Conservation (phyloP, 176 grass and related monocot genomes). For the Triticum monococcum region DNA sequence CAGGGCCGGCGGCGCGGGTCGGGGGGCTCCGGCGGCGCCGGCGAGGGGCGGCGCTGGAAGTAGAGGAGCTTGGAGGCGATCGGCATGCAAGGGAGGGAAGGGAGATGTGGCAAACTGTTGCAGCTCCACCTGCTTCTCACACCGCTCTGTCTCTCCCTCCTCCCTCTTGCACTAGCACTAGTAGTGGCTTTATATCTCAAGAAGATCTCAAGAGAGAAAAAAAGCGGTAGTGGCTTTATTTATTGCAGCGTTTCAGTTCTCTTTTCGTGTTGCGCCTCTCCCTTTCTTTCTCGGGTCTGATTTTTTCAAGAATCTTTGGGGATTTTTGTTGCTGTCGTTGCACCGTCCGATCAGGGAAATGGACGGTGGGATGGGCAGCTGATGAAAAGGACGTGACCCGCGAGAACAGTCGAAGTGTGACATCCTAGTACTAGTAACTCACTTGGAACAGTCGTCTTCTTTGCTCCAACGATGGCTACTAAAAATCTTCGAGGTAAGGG, state of each 20-base stretch:
- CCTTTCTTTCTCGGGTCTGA: neutral
- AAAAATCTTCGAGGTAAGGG: neutral
- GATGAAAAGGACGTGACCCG: neutral
- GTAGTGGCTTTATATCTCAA: neutral
- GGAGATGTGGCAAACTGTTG: constrained; percentile 21
- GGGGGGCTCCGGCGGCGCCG: constrained; percentile 27
- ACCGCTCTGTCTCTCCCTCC: neutral
- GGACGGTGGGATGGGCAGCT: neutral
- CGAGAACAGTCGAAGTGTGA: neutral
- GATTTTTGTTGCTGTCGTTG: neutral
- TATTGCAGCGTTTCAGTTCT: neutral
- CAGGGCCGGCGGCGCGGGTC: neutral
- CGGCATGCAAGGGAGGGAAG: constrained; percentile 30
- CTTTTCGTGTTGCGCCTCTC: neutral
- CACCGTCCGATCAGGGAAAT: neutral
- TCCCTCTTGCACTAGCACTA: neutral
- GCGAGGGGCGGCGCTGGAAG: constrained; percentile 52
- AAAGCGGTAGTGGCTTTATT: neutral
- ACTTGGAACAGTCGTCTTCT: neutral
- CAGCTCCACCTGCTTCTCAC: constrained; percentile 2
- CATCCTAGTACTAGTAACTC: neutral
- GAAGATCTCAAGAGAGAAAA: too few species aligned
- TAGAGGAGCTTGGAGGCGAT: constrained; percentile 58
- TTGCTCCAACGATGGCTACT: neutral
- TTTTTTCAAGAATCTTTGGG: neutral